Conservation (phyloP, 257 asterid species). For the Osmanthus fragrans region DNA sequence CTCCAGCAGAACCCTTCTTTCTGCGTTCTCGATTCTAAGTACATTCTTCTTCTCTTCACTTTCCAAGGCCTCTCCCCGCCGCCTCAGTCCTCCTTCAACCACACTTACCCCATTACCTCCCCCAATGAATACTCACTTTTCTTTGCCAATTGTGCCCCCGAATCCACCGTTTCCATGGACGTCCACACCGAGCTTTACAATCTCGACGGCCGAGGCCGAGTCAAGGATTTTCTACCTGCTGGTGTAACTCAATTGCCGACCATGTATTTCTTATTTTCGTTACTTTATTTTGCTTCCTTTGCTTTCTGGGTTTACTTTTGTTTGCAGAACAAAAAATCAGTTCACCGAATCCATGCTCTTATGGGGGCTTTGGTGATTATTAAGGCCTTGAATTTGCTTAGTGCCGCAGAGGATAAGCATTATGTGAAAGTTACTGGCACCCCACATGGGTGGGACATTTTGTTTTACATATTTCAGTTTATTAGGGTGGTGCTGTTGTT, state of each 20-base stretch:
- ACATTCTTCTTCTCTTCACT: constrained; percentile 55
- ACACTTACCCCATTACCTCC: constrained; percentile 62
- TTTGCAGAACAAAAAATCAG: constrained; percentile 54
- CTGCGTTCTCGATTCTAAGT: constrained; percentile 79
- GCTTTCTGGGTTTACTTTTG: constrained; percentile 63
- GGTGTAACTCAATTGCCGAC: constrained; percentile 87
- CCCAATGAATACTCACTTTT: constrained; percentile 88
- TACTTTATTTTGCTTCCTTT: constrained; percentile 60
- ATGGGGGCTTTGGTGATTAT: constrained; percentile 74
- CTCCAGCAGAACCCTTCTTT: constrained; percentile 68
- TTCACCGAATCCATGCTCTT: constrained; percentile 80
- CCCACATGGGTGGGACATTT: constrained; percentile 96
- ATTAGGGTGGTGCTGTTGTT: constrained; percentile 81
- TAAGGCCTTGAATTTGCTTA: constrained; percentile 84
- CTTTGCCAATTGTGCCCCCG: constrained; percentile 90
- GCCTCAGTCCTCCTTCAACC: constrained; percentile 62
- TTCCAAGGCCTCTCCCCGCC: constrained; percentile 88
- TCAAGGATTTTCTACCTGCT: constrained; percentile 77
- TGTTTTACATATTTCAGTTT: constrained; percentile 90
- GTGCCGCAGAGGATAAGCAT: constrained; percentile 94
- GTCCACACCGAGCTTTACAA: constrained; percentile 87
- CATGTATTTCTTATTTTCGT: constrained; percentile 60
- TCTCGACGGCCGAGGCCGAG: constrained; percentile 57
- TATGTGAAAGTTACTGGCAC: constrained; percentile 93
- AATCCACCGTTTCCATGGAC: constrained; percentile 76